Evolutionary conservation across 1,284 basidiomycete species (phyloP), one percentile per base, ranked within the genome.

Genomic region (Peniophora sp.): DNA sequence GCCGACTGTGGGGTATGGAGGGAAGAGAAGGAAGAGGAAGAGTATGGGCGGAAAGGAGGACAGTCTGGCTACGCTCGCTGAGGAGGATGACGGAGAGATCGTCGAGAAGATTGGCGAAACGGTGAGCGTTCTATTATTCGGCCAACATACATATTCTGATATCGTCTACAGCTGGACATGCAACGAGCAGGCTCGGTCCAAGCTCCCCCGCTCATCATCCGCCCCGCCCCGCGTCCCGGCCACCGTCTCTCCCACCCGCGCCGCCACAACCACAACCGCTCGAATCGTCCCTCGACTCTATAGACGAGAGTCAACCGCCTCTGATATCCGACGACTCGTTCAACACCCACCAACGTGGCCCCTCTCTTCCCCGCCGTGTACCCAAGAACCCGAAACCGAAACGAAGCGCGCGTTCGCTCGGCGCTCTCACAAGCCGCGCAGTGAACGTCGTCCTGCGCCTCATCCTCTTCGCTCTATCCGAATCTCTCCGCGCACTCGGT

Each of bases 1-100:
- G 2, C 87, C 87, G 5, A 74, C 81, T 32, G 73, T 83, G 17
- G 70, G 73, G 9, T 78, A 82, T 51, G 81, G 83, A 51, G 79
- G 74, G 58, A 66, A 68, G 54, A 69, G 68, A 60, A 72, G 65
- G 64, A 80, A 69, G 63, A 75, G 56, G 55, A 65, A 54, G 48
- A 56, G 52, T 10, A 65, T 69, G 53, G 65, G 56, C 34, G 69
- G 69, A 15, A 66, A 64, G 32, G 68, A 58, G 24, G 61, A 54
- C 3, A 32, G 27, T 12, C 27, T 32, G 5, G 27, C 27, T 32
- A 32, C 27, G 27, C 27, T 32, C 12, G 27, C 27, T 32, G 64
- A 57, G 27, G 65, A 68, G 12, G 59, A 58, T 32, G 67, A 65
- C 6, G 68, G 67, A 1, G 72, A 73, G 18, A 74, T 72, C 6